Evolutionary conservation across 2,329 filamentous ascomycete genomes (phyloP), one percentile per base, ranked within the genome.

Genomic region (Fusarium caatingaense): DNA sequence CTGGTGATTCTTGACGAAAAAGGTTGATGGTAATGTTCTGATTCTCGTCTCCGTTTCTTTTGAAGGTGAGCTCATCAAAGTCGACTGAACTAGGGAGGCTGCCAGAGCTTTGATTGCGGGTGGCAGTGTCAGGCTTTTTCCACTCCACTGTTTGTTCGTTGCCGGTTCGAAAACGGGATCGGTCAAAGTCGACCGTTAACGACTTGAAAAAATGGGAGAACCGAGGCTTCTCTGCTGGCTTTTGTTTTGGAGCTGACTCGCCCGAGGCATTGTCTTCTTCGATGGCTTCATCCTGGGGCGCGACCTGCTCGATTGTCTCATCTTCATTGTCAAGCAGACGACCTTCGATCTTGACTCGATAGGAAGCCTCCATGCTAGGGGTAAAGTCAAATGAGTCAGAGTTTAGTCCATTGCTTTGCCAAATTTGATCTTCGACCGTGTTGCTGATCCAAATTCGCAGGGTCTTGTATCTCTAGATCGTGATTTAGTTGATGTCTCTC

Each of bases 391-490:
- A 96, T 37, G 88, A 88, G 77, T 95, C 91, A 13, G 91, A 87
- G 65, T 91, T 90, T 64, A 91, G 83, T 42, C 84, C 85, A 73
- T 86, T 88, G 41, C 85, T 87, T 81, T 99, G 96, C 96, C 96
- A 98, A 32, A 92, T 91, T 81, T 99, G 96, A 76, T 96, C 93
- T 79, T 98, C 93, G 34, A 91, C 93, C 2, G 94, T 97, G 80
- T 99, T 99, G 76, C 90, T 94, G 75, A 99, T 91, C 94, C 94
- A 98, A 69, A 99, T 88, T 67, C 95, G 92, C 80, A 99, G 85
- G 5, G 93, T 97, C 77, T 91, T 92, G 80, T 91, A 92, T 72
- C 92, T 89, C 88, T 93, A 54, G 8, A 25, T 13, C 27, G 9
- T 40, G 59, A 66, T 72, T 71, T 21, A 71, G 48, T 37, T 3